Base-by-base conservation (phyloP, 2,329 filamentous ascomycete genomes). In the Cordyceps cateniannulata region DNA sequence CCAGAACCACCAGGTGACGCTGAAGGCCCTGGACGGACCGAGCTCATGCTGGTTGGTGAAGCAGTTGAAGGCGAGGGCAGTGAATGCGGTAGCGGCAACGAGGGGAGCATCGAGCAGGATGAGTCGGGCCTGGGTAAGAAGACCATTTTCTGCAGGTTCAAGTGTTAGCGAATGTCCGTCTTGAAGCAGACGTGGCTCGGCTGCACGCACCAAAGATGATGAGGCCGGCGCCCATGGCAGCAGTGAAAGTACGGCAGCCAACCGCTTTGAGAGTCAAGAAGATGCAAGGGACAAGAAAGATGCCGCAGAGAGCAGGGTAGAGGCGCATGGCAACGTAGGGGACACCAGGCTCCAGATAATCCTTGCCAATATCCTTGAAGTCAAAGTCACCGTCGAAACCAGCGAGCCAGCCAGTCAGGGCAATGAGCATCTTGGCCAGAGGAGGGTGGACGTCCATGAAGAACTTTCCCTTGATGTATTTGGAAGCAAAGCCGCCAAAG, bases 371-470 rank as follows among this genome's bases (percentile, higher is more conserved):
- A 68, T 99, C 93, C 81, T 98, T 99, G 81, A 99, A 99, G 75
- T 98, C 95, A 73, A 99, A 99, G 65, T 91, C 83, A 65, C 95
- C 95, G 71, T 97, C 85, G 74, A 98, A 99, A 59, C 95, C 95
- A 69, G 93, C 95, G 65, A 97, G 77, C 87, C 90, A 99, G 68
- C 93, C 95, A 65, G 93, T 92, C 63, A 99, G 85, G 57, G 95
- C 96, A 70, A 99, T 93, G 67, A 99, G 86, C 72, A 99, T 85
- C 81, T 99, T 99, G 66, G 95, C 95, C 63, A 99, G 83, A 50
- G 95, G 95, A 35, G 95, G 95, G 73, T 99, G 95, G n/a, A 99
- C 95, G 73, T 99, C 95, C 95, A 99, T 99, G 76, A 99, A 99
- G 84, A 99, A 99, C 73, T 84, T 89, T 71, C 95, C 95, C 81